phyloP scores from a whole-genome alignment of 352 stramenopile species.

The Phytophthora kernoviae region DNA sequence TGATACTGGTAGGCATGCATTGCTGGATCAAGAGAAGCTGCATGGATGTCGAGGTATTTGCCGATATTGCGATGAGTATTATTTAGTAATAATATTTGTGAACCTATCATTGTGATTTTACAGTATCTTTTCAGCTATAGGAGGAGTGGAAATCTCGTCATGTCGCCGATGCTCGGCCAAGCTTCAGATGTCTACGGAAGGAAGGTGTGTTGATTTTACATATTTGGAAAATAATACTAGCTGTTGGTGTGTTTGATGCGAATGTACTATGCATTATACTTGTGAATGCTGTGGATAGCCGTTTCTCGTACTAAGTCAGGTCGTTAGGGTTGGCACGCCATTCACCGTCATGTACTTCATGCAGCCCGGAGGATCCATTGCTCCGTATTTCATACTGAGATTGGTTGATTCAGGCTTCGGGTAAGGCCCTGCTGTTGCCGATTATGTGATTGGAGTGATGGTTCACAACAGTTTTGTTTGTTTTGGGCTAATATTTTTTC shows the following conservation, averaged over 20 bases:
- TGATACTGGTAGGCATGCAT: conserved; percentile 45
- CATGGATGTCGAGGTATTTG: conserved; percentile 69
- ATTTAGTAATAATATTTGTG: neutral
- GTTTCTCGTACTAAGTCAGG: conserved; percentile 69
- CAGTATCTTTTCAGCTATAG: conserved; percentile 71
- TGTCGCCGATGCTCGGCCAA: conserved; percentile 74
- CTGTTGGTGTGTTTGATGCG: neutral
- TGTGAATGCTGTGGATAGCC: conserved; percentile 33
- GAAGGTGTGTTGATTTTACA: conserved; percentile 47
- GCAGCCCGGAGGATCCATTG: conserved; percentile 55
- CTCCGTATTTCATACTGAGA: conserved; percentile 60
- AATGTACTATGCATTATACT: conserved; percentile 2
- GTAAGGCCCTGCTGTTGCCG: conserved; percentile 26
- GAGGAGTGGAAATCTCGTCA: conserved; percentile 64
- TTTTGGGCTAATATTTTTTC: conserved; percentile 1
- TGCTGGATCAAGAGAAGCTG: conserved; percentile 68
- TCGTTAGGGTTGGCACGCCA: conserved; percentile 57
- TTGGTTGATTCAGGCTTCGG: conserved; percentile 64
- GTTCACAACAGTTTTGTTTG: neutral
- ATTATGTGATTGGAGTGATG: neutral
- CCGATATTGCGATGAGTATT: neutral
- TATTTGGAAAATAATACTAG: no score
- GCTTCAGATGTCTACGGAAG: conserved; percentile 76
- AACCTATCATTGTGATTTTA: neutral
- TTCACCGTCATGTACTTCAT: conserved; percentile 80